These are phyloP conservation scores for Acanthamoeba divionensis DNA, from an alignment of 208 protist genomes.

Conservation along the genomic window DNA sequence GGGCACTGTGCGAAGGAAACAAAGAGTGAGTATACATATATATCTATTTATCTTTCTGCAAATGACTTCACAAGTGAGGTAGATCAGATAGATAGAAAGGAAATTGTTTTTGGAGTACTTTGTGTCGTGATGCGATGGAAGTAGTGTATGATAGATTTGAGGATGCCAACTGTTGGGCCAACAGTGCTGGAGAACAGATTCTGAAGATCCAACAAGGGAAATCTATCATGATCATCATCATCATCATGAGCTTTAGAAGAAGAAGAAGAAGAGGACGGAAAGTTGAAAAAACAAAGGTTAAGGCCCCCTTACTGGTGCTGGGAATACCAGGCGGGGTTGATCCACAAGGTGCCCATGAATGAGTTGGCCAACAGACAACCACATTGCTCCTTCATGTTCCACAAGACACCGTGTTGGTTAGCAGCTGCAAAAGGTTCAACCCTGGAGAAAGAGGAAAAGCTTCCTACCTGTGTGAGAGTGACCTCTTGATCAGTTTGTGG, in stretches of 20 bases:
- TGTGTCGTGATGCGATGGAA: background rate
- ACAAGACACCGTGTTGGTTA: too few relatives aligned
- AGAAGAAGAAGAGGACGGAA: background rate
- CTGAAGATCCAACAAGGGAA: background rate
- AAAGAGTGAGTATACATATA: background rate
- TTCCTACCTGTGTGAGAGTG: too few relatives aligned
- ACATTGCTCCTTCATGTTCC: background rate
- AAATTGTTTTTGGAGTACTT: background rate
- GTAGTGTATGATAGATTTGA: background rate
- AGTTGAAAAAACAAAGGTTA: too few relatives aligned
- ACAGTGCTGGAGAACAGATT: background rate
- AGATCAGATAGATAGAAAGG: background rate
- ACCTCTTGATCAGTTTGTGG: too few relatives aligned
- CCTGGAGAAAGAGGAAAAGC: too few relatives aligned
- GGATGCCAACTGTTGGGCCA: background rate
- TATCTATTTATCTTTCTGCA: background rate
- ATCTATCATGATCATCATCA: background rate
- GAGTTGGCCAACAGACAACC: background rate
- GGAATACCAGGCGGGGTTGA: background rate
- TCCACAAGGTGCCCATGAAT: conserved; percentile 21
- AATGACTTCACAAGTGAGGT: background rate
- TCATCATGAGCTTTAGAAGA: background rate
- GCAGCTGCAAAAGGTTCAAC: too few relatives aligned
- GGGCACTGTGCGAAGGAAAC: background rate
- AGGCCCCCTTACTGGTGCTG: too few relatives aligned